phyloP scores from a whole-genome alignment of 257 asterid species.

The Nemophila menziesii region DNA sequence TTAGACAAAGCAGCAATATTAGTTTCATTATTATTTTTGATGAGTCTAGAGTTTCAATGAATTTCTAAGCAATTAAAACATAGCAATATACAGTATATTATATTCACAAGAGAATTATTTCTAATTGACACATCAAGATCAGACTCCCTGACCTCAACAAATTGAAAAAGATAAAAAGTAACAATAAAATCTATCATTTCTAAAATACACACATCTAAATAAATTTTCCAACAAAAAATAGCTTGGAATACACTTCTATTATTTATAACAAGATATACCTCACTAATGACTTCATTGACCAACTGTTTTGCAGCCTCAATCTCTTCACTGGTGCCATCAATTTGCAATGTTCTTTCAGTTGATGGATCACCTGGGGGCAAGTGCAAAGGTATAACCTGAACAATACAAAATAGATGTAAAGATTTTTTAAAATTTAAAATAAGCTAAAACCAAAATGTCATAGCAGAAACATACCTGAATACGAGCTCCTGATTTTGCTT shows the following conservation, averaged over 20 bases:
- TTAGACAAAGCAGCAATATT: background rate
- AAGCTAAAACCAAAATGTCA: background rate
- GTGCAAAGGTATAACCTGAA: conserved; percentile 87
- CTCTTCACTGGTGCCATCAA: conserved; percentile 81
- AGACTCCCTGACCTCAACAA: background rate
- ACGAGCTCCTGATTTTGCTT: conserved; percentile 79
- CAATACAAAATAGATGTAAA: background rate
- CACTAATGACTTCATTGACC: conserved; percentile 75
- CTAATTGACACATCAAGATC: background rate
- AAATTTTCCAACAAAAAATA: background rate
- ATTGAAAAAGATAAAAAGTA: background rate
- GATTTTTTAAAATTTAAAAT: conserved; percentile 1
- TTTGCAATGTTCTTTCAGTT: conserved; percentile 74
- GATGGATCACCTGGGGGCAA: conserved; percentile 94
- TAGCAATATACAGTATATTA: background rate
- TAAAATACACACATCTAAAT: background rate
- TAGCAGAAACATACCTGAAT: conserved; percentile 42
- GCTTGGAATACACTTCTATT: no score
- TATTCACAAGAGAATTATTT: background rate
- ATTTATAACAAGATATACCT: conserved; percentile 44
- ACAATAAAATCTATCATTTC: background rate
- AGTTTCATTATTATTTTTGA: background rate
- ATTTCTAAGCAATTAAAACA: background rate
- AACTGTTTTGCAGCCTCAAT: conserved; percentile 75
- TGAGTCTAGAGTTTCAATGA: background rate